Conservation (phyloP, 2,329 filamentous ascomycete species). For the Neospermospora avenae region DNA sequence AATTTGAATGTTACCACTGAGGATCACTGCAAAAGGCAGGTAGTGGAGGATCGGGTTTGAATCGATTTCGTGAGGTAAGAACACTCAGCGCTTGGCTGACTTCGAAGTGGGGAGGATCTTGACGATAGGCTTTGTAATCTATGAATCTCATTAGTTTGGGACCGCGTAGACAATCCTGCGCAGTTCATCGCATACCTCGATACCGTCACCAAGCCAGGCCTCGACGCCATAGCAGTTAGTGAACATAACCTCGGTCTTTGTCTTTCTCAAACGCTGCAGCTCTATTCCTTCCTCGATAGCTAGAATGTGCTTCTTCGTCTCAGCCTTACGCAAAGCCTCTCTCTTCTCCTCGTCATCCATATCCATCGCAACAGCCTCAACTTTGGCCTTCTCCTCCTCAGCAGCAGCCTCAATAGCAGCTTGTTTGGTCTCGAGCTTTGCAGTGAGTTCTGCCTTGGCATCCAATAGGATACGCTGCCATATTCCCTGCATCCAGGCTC, state of each 20-base stretch:
- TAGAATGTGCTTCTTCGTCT: background rate
- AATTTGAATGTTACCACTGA: background rate
- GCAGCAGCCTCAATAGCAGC: background rate
- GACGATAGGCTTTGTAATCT: background rate
- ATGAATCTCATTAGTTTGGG: too few relatives aligned
- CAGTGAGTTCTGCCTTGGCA: background rate
- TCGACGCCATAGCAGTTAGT: background rate
- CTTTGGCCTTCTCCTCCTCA: background rate
- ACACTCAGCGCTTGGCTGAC: background rate
- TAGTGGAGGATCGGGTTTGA: background rate
- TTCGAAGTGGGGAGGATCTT: background rate
- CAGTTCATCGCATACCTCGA: background rate
- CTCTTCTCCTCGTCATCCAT: background rate
- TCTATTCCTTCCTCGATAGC: background rate
- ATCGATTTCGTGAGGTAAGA: background rate
- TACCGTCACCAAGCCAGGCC: constrained; percentile 5
- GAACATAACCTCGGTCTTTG: constrained; percentile 6
- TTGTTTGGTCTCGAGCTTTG: background rate
- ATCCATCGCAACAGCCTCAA: background rate
- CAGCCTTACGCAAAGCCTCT: background rate
- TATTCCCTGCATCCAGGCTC: background rate
- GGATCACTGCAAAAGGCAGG: background rate
- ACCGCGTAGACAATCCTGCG: too few relatives aligned
- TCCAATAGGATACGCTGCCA: background rate
- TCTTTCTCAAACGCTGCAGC: constrained; percentile 1